Base-by-base conservation (phyloP, 1,139 yeast species). In the Pichia terricola region DNA sequence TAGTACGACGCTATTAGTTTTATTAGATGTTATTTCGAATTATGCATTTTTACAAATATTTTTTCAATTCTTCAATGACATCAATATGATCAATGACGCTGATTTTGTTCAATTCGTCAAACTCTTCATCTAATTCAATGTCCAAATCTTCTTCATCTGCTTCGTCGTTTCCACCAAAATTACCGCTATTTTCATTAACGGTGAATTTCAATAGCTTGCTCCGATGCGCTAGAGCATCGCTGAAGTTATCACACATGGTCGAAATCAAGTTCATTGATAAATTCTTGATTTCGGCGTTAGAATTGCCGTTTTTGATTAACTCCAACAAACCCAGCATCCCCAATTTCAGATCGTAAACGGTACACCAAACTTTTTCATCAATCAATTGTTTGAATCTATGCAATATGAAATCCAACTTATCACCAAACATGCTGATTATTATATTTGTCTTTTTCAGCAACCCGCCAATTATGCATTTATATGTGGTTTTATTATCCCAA, bases 321-420 rank as follows among this genome's bases (percentile, higher is more conserved):
- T 28, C 36, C 22, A 49, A 37, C 5, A 48, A 38, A 6, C 46
- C 49, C 3, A 45, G 62, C 5, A 73, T 68, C 57, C 76, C 79
- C 39, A 75, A 61, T 54, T 75, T 76, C 50, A 78, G 68, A 27
- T 79, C 81, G 50, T 74, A 75, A 25, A 75, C 80, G 4, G 53
- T 48, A 8, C 38, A 32, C 49, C 49, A 45, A n/a, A 16, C 31
- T 25, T 37, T 34, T 28, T 44, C 34, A 9, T 45, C 34, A n/a
- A 51, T 35, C 5, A 49, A n/a, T 1, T n/a, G 16, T 8, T 46
- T 25, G 25, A 52, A 44, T 9, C 38, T 41, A 22, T 34, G 36
- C n/a, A 52, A 34, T 7, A 50, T 34, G 25, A 48, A 25, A 1
- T 25, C 6, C 2, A 38, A 30, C 34, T 46, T 47, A 2, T n/a